Base-by-base conservation (phyloP, 352 stramenopile species). In the Phytophthora vignae region DNA sequence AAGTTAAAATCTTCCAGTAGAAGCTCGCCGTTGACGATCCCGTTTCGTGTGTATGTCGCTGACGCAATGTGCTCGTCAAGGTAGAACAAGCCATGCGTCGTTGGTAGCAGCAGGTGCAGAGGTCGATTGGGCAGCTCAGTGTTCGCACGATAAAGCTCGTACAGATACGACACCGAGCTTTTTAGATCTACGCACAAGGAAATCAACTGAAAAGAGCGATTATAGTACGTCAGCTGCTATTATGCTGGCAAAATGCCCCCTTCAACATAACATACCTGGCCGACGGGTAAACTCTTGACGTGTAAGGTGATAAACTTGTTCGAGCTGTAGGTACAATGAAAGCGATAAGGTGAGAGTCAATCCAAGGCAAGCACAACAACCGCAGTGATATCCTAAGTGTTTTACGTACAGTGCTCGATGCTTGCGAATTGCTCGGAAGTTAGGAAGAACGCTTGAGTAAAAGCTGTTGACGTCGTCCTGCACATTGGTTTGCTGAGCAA, bases 231-330 rank as follows among this genome's bases (percentile, higher is more conserved):
- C 29, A 31, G 27, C 68, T 1, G 10, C 22, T 17, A 21, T 27
- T 27, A 38, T 25, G 59, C 14, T 7, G 15, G 11, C 2, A 59
- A 12, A 57, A 38, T 42, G 5, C 3, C 4, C 5, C 36, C 4
- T 17, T 38, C 4, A 56, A 22, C 17, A 11, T 2, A 36, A 17
- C 11, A 17, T 88, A 95, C 88, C 52, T 84, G 84, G 10, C 88
- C 86, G 29, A 93, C 65, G n/a, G 88, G 88, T 9, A 95, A 72
- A n/a, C 74, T 88, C 67, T 94, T 94, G 60, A 95, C 80, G 49
- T 92, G 83, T 1, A 95, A 60, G 1, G 70, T 84, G 27, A 95
- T 76, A 38, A 88, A 90, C 49, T 88, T 85, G 36, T 70, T 82
- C 4, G 60, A 76, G 22, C 81, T 95, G 38, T 49, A 9, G 10